Base-by-base conservation (phyloP, 805 yeast genomes). In the Candida chilensis region DNA sequence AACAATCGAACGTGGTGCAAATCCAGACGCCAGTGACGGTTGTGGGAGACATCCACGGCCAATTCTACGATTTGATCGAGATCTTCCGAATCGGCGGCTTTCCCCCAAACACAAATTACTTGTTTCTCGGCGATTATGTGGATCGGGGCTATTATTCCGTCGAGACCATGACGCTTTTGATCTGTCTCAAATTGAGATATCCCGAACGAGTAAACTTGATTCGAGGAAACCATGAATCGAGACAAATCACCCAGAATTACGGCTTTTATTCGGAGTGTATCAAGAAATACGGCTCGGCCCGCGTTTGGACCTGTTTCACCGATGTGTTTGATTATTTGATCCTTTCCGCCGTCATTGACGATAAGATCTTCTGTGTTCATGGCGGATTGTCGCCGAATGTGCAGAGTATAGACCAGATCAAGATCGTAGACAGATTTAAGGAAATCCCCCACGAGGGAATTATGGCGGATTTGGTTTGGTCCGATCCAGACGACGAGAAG, bases 391-490 rank as follows among this genome's bases (percentile, higher is more conserved):
- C 95, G 4, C 99, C 99, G 1, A 84, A 87, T 38, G 85, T 94
- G 28, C 97, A 90, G 48, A 83, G 92, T 5, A 69, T 92, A 15
- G 96, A 92, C 49, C 96, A 94, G 40, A 85, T 92, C 30, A 67
- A 82, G 38, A 77, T 92, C 11, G 78, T 94, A 6, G 98, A 92
- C 54, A 54, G 99, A 35, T 90, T 87, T 49, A 74, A 78, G 40
- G 99, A 92, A 51, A 86, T 94, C 9, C 99, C 99, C 1, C 98
- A 94, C 44, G 98, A 92, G 51, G 99, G 99, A 0, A 95, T 96
- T 11, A 92, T 92, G 96, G 98, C 98, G 1, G 99, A 92, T 52
- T 61, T 92, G 30, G 97, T 92, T 13, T 92, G 99, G 99, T 79
- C 92, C 15, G 99, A 92, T 48, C 99, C 99, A 0, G 97, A 94